A percentile compares a stretch with the other conserved stretches of the same genome.
These are phyloP conservation scores for Sinapis alba DNA, from an alignment of 441 rosid genomes.

Conservation along the genomic window DNA sequence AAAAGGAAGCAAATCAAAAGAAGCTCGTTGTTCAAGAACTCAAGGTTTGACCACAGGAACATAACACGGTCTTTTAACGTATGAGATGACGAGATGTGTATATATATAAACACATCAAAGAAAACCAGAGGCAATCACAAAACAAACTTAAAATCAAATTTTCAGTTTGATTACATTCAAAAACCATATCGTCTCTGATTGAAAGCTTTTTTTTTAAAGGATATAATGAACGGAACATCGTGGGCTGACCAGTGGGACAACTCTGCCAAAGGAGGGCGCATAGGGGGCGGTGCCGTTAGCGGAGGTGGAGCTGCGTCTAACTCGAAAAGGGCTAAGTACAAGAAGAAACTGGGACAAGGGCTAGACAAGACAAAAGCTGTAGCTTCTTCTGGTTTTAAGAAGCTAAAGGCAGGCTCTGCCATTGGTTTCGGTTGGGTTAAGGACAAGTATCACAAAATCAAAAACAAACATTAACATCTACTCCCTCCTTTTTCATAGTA, in stretches of 20 bases:
- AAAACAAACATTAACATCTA: background rate
- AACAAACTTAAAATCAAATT: background rate
- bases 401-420: background rate
- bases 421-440: background rate
- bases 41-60: conserved; percentile 34
- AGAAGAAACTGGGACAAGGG: background rate
- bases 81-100: background rate
- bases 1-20: conserved; percentile 17
- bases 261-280: background rate
- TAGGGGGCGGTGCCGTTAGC: background rate
- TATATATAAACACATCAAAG: conserved; percentile 22
- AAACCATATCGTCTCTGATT: background rate
- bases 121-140: conserved; percentile 6
- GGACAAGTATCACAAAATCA: background rate
- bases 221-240: background rate
- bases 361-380: background rate
- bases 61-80: conserved; percentile 5
- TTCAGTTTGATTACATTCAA: background rate
- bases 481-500: too few species aligned
- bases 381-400: background rate
- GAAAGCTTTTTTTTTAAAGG: background rate
- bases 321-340: background rate
- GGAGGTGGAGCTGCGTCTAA: background rate
- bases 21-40: conserved; percentile 22
- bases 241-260: background rate